A percentile compares a stretch with the other conserved stretches of the same genome.
phyloP scores from a whole-genome alignment of 2,329 filamentous ascomycete species.

The Trichoderma pleuroti region DNA sequence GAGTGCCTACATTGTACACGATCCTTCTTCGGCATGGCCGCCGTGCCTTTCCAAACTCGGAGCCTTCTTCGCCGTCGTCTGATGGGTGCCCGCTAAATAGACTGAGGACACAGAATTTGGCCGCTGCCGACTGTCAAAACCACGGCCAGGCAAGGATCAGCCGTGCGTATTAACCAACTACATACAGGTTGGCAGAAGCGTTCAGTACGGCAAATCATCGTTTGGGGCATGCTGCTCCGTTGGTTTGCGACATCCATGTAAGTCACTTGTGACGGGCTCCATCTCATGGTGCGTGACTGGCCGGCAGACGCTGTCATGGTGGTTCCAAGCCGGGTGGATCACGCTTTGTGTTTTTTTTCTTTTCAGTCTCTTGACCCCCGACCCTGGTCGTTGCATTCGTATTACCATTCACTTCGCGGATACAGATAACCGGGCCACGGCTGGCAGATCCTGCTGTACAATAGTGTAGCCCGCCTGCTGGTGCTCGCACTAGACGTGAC shows the following conservation, averaged over 20 bases:
- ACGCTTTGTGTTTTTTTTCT: neutral
- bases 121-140: neutral
- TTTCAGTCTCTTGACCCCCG: neutral
- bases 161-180: neutral
- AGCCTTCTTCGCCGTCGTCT: neutral
- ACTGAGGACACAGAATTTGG: neutral
- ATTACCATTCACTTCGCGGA: neutral
- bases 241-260: slow-evolving; percentile 4
- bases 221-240: neutral
- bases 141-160: neutral
- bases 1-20: neutral
- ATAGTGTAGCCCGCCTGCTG: neutral
- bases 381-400: neutral
- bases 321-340: slow-evolving; percentile 7
- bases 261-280: neutral
- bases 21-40: neutral
- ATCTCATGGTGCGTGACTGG: neutral
- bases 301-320: neutral
- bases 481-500: neutral
- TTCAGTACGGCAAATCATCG: neutral
- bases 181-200: neutral
- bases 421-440: neutral
- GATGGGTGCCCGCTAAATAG: neutral
- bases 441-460: neutral
- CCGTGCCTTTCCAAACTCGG: slow-evolving; percentile 1